Base-by-base conservation (phyloP, 2,329 filamentous ascomycete genomes). In the Keithomyces neogunnii region DNA sequence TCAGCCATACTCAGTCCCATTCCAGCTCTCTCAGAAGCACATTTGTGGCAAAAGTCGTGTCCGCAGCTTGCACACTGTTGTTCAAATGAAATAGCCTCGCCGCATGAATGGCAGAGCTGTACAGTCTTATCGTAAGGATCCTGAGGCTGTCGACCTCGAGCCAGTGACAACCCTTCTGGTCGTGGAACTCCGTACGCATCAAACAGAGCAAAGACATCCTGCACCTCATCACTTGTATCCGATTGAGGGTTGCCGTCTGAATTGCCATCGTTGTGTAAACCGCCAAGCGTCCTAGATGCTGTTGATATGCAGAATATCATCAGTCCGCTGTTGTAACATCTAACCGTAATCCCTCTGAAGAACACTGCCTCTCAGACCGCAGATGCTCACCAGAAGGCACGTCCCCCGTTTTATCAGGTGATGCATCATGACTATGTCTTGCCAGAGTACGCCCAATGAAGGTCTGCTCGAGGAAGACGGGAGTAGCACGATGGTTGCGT, bases 101-200 rank as follows among this genome's bases (percentile, higher is more conserved):
- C 71, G 56, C 77, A 82, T 8, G 75, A 62, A 56, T 80, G 78
- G 53, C 78, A 81, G 30, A 73, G 62, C 49, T 68, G 70, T 40
- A 61, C 59, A 43, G 60, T 58, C 52, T 63, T 66, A 44, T 53
- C 52, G 5, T 49, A 49, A 43, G 45, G 38, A 53, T 52, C 44
- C 59, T 54, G 31, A 59, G 56, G 54, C 26, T 7, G 52, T 43
- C 49, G 55, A n/a, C 69, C 66, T 39, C 9, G 46, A 44, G 31
- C 74, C 70, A 49, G 71, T 73, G 43, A 74, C 73, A 72, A 75
- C 48, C 73, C 71, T 32, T 67, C 60, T 33, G 76, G 75, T 26
- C 66, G 66, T 29, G 72, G 66, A 51, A 78, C 69, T 2, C 71
- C 67, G 57, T 75, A 71, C 42, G 73, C 66, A 38, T 71, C 66